phyloP scores from a whole-genome alignment of 2,329 filamentous ascomycete species.

The Tolypocladium tropicale region DNA sequence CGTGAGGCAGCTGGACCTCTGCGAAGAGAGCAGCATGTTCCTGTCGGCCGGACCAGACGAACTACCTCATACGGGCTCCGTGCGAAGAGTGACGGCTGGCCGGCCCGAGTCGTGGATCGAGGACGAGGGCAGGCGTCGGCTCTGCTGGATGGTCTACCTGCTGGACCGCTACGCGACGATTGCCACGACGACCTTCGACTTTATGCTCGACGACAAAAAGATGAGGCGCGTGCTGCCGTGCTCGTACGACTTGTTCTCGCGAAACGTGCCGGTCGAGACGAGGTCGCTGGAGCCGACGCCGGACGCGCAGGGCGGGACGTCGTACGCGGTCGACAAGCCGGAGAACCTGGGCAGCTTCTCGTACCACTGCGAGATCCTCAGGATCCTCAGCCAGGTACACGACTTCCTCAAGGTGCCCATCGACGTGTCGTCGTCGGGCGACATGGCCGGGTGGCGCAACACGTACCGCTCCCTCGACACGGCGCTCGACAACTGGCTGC shows the following conservation, averaged over 20 bases:
- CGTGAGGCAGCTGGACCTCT: conserved; percentile 27
- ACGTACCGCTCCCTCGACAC: conserved; percentile 28
- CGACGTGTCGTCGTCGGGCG: conserved; percentile 25
- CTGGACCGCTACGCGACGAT: conserved; percentile 33
- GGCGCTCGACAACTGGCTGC: conserved; percentile 29
- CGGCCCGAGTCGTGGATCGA: conserved; percentile 33
- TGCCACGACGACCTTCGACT: conserved; percentile 29
- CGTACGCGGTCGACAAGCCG: conserved; percentile 23
- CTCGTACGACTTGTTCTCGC: conserved; percentile 33
- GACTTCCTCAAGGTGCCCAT: conserved; percentile 29
- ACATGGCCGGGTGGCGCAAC: conserved; percentile 29
- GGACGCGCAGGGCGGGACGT: conserved; percentile 12
- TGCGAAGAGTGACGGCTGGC: conserved; percentile 21
- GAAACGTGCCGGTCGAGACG: conserved; percentile 32
- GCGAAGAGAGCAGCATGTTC: conserved; percentile 27
- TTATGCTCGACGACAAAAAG: conserved; percentile 27
- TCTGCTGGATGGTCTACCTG: conserved; percentile 35
- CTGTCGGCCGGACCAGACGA: conserved; percentile 21
- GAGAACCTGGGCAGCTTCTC: conserved; percentile 35
- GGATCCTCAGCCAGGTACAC: conserved; percentile 31
- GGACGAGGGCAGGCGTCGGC: conserved; percentile 29
- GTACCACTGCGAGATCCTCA: conserved; percentile 33
- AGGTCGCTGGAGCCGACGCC: conserved; percentile 16
- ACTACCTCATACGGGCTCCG: conserved; percentile 21
- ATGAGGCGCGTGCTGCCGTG: conserved; percentile 31